Conservation (phyloP, 306 rosid genomes). For the Corylus avellana region DNA sequence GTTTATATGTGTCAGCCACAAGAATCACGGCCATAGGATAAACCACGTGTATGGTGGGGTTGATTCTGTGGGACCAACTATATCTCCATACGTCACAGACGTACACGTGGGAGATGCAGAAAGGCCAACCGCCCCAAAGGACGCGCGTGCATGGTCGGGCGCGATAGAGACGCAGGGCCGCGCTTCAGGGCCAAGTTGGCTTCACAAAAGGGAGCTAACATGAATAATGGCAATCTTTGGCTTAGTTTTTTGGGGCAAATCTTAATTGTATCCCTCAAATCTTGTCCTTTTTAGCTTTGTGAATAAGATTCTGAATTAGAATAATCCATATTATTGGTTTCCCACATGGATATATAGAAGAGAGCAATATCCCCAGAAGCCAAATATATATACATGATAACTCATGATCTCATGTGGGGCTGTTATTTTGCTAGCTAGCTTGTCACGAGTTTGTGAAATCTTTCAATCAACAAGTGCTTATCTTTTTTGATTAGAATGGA, state of each 20-base stretch:
- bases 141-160: neutral
- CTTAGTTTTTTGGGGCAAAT: neutral
- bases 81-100: neutral
- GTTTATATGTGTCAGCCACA: conserved; percentile 2
- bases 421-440: neutral
- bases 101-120: conserved; percentile 13
- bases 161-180: neutral
- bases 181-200: conserved; percentile 18
- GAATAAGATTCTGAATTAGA: neutral
- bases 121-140: neutral
- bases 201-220: conserved; percentile 22
- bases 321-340: neutral
- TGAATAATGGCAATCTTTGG: conserved; percentile 14
- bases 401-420: conserved; percentile 3
- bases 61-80: neutral
- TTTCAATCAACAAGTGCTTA: too few species aligned
- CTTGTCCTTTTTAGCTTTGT: conserved; percentile 4
- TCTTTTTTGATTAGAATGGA: too few species aligned
- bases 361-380: neutral
- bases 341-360: neutral
- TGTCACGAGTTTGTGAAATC: too few species aligned
- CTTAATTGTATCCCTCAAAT: neutral
- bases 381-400: neutral
- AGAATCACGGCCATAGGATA: neutral
- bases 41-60: conserved; percentile 11